Conservation (phyloP, 305 asterid genomes). For the Fraxinus albicans region DNA sequence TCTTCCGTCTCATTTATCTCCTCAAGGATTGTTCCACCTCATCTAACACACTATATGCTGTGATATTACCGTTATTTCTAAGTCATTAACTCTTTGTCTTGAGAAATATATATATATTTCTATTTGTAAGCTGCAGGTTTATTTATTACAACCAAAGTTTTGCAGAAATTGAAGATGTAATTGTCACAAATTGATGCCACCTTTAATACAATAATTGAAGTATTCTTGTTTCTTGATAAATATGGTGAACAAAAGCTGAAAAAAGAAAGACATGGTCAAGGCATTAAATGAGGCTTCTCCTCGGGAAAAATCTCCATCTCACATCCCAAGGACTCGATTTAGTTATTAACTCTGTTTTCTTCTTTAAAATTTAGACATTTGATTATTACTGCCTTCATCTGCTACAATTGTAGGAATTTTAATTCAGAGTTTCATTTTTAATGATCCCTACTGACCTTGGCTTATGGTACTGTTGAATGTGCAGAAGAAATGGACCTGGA, state of each 20-base stretch:
- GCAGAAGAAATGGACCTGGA: conserved; percentile 63
- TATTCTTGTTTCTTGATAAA: conserved; percentile 55
- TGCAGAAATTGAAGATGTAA: conserved; percentile 37
- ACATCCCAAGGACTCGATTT: conserved; percentile 33
- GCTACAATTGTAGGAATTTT: not conserved
- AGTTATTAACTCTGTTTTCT: conserved; percentile 29
- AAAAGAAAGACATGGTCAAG: conserved; percentile 47
- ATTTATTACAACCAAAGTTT: conserved; percentile 5
- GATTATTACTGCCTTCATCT: not conserved
- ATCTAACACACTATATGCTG: conserved; percentile 25
- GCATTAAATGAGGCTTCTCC: conserved; percentile 54
- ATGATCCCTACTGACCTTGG: not conserved
- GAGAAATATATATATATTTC: not conserved
- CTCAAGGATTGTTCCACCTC: conserved; percentile 34
- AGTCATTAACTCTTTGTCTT: not conserved
- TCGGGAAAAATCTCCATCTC: conserved; percentile 50
- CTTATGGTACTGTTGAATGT: conserved; percentile 17
- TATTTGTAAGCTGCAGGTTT: not conserved
- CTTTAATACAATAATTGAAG: conserved; percentile 40
- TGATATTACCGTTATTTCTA: not conserved
- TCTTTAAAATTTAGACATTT: not conserved
- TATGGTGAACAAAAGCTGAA: conserved; percentile 46
- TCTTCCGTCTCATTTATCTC: conserved; percentile 45
- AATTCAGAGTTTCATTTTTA: not conserved
- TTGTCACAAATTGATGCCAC: conserved; percentile 40